A percentile compares a stretch with the other conserved stretches of the same genome.
These are phyloP conservation scores for Xylariaceae sp. DNA, from an alignment of 2,329 filamentous ascomycete genomes.

Conservation along the genomic window DNA sequence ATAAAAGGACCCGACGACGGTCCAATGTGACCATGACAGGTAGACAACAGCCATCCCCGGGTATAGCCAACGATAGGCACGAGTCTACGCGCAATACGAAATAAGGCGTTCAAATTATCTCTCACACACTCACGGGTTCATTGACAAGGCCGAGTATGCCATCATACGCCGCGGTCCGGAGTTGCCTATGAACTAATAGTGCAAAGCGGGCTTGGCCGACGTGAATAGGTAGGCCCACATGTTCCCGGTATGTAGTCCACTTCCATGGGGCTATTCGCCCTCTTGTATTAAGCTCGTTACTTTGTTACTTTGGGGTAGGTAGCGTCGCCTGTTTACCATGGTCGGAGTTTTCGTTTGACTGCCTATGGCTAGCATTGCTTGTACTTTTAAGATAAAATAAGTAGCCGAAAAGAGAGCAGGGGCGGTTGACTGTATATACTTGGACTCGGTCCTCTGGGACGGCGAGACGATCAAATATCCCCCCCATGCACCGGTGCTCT, in stretches of 20 bases:
- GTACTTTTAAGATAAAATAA: slow-evolving; percentile 13
- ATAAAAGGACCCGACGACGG: too few species aligned
- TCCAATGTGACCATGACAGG: too few species aligned
- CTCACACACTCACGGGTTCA: too few species aligned
- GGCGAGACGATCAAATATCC: neutral
- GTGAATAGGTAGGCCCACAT: too few species aligned
- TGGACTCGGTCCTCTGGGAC: neutral
- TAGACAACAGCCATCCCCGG: neutral
- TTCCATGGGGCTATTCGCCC: slow-evolving; percentile 11
- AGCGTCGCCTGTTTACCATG: slow-evolving; percentile 3
- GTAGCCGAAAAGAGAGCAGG: slow-evolving; percentile 6
- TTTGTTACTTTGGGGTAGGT: slow-evolving; percentile 1
- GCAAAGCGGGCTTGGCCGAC: too few species aligned
- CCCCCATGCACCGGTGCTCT: neutral
- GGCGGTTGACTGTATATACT: slow-evolving; percentile 10
- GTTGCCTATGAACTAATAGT: too few species aligned
- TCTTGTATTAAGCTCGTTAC: slow-evolving; percentile 17
- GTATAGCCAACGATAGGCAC: neutral
- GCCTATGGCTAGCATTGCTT: slow-evolving; percentile 20
- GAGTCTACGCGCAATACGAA: neutral
- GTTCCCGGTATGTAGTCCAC: neutral
- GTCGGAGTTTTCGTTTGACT: slow-evolving; percentile 10
- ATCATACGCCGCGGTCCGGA: too few species aligned
- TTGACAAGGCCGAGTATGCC: too few species aligned
- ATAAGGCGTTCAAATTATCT: too few species aligned